Evolutionary conservation across 768 basidiomycete species (phyloP).

Genomic region (Tulasnella sp.): DNA sequence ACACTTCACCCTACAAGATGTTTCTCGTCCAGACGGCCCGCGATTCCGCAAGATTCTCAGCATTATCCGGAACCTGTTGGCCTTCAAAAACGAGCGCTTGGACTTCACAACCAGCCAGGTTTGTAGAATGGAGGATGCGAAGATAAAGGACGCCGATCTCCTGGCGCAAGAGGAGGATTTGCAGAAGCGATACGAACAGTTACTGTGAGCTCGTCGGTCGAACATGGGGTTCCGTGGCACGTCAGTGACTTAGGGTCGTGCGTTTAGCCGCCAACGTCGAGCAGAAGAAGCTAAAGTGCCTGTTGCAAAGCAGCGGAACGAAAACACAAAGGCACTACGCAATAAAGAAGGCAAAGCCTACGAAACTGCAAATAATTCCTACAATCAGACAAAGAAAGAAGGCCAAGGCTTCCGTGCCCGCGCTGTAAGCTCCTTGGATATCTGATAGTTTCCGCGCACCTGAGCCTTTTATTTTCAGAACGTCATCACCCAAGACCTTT

Average conservation of each 20-base stretch:
- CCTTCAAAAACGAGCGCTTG: constrained; percentile 69
- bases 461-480: not conserved
- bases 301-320: constrained; percentile 42
- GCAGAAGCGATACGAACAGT: constrained; percentile 33
- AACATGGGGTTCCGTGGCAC: constrained; percentile 21
- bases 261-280: constrained; percentile 1
- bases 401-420: constrained; percentile 51
- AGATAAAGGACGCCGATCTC: constrained; percentile 16
- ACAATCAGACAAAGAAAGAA: constrained; percentile 61
- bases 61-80: constrained; percentile 87
- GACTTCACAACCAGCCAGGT: constrained; percentile 33
- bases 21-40: constrained; percentile 58
- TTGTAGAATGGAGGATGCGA: constrained; percentile 22
- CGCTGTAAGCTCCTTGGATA: constrained; percentile 35
- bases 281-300: constrained; percentile 13
- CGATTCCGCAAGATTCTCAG: constrained; percentile 69
- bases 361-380: constrained; percentile 43
- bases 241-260: not conserved
- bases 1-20: constrained; percentile 66
- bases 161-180: constrained; percentile 33
- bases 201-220: constrained; percentile 39
- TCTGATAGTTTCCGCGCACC: not conserved
- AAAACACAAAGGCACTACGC: constrained; percentile 34
- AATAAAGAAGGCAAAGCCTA: constrained; percentile 21
- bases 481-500: not conserved